A percentile compares a stretch with the other conserved stretches of the same genome.
Conservation (phyloP, 352 stramenopile genomes). For the Pythium dissotocum region DNA sequence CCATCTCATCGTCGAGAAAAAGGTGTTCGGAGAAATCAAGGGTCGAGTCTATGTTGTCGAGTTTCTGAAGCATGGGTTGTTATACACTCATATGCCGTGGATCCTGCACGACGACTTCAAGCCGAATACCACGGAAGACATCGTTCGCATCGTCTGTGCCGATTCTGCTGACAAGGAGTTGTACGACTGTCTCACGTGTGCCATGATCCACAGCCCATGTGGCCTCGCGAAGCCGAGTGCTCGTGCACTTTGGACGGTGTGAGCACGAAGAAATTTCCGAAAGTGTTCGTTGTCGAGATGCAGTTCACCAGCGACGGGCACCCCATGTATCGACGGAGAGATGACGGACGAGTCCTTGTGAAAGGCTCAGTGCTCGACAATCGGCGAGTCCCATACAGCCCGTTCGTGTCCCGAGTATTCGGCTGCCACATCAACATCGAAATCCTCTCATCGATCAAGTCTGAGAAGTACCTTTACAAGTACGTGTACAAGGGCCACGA, state of each 20-base stretch:
- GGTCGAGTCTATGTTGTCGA: conserved; percentile 35
- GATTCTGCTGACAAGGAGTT: conserved; percentile 8
- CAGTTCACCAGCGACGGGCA: too few relatives aligned
- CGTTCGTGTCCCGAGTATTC: too few relatives aligned
- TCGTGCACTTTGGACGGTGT: conserved; percentile 6
- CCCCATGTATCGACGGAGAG: too few relatives aligned
- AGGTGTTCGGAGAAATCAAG: conserved; percentile 31
- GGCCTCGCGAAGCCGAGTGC: not conserved
- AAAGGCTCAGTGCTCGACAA: too few relatives aligned
- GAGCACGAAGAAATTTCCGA: conserved; percentile 11
- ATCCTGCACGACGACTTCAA: conserved; percentile 34
- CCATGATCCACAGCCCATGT: conserved; percentile 15
- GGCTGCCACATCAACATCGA: too few relatives aligned
- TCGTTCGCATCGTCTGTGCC: conserved; percentile 11
- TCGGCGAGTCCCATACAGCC: too few relatives aligned
- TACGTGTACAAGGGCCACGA: too few relatives aligned
- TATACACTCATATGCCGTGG: conserved; percentile 37
- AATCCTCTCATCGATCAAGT: too few relatives aligned
- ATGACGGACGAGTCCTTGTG: too few relatives aligned
- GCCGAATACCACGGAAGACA: not conserved
- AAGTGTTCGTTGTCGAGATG: too few relatives aligned
- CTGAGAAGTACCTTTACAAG: too few relatives aligned
- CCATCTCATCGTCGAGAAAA: conserved; percentile 26
- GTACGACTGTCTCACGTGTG: not conserved
- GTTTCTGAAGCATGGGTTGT: conserved; percentile 48